phyloP scores from a whole-genome alignment of 1,139 yeast species.

The Debaryomycetaceae sp. region DNA sequence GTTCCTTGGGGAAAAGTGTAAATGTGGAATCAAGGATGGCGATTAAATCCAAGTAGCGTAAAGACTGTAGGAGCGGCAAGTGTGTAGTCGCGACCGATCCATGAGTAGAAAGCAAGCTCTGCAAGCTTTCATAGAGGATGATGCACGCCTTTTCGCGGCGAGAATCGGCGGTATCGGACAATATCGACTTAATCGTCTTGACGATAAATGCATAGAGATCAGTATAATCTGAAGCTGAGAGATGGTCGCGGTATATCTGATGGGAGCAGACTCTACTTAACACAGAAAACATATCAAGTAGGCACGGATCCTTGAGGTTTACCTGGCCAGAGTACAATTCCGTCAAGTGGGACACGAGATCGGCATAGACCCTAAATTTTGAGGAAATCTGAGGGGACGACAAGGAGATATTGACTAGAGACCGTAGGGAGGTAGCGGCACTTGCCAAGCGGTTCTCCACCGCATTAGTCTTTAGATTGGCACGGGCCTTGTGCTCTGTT shows the following conservation, averaged over 20 bases:
- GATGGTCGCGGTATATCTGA: constrained; percentile 29
- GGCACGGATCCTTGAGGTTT: constrained; percentile 21
- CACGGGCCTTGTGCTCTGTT: constrained; percentile 27
- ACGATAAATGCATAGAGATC: constrained; percentile 14
- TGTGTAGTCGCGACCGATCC: constrained; percentile 11
- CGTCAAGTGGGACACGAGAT: constrained; percentile 14
- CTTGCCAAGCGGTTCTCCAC: constrained; percentile 30
- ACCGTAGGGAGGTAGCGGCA: constrained; percentile 28
- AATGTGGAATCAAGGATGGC: constrained; percentile 12
- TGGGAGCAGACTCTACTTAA: constrained; percentile 17
- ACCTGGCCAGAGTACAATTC: constrained; percentile 8
- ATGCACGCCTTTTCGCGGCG: constrained; percentile 14
- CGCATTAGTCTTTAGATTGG: constrained; percentile 16
- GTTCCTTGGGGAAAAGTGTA: constrained; percentile 13
- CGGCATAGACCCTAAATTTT: constrained; percentile 21
- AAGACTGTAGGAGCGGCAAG: constrained; percentile 9
- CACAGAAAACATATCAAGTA: constrained; percentile 21
- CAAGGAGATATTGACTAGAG: constrained; percentile 16
- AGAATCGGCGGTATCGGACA: constrained; percentile 1
- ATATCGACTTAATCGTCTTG: constrained; percentile 8
- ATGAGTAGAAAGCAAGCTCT: constrained; percentile 18
- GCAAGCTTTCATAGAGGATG: constrained; percentile 16
- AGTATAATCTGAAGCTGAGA: constrained; percentile 21
- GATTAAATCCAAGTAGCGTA: constrained; percentile 13
- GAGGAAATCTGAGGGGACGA: constrained; percentile 11